Evolutionary conservation across 179 eudicot species (phyloP).

Genomic region (Kewa caespitosa): DNA sequence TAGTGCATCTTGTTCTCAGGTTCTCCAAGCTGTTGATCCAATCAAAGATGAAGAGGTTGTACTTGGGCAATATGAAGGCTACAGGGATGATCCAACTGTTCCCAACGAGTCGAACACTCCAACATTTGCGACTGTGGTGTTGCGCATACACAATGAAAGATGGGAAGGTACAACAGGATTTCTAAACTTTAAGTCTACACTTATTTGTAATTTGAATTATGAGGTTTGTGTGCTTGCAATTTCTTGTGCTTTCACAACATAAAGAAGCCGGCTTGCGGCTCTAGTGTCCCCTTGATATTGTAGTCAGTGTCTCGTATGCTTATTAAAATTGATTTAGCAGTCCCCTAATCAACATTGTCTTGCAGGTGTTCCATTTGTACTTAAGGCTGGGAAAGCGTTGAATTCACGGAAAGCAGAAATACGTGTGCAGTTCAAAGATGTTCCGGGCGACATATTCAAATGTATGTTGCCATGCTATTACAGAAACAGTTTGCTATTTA

Average conservation of each 20-base stretch:
- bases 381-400: constrained; percentile 94
- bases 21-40: constrained; percentile 81
- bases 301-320: not conserved
- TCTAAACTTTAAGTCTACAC: not conserved
- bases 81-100: constrained; percentile 90
- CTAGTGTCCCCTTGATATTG: not conserved
- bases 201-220: constrained; percentile 5
- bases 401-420: constrained; percentile 93
- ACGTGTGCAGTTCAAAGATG: constrained; percentile 94
- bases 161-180: constrained; percentile 75
- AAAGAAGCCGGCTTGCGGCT: not conserved
- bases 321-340: constrained; percentile 1
- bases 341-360: constrained; percentile 5
- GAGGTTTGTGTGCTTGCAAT: constrained; percentile 7
- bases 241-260: not conserved
- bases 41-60: constrained; percentile 87
- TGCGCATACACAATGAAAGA: constrained; percentile 91
- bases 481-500: not conserved
- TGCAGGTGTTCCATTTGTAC: constrained; percentile 91
- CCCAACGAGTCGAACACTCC: constrained; percentile 90
- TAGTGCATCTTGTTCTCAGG: constrained; percentile 36
- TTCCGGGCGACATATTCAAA: constrained; percentile 94
- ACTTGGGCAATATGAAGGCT: constrained; percentile 95
- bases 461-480: constrained; percentile 45
- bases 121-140: constrained; percentile 87